Evolutionary conservation across 129 eudicot species (phyloP).

Genomic region (Pseudognaphalium luteoalbum): DNA sequence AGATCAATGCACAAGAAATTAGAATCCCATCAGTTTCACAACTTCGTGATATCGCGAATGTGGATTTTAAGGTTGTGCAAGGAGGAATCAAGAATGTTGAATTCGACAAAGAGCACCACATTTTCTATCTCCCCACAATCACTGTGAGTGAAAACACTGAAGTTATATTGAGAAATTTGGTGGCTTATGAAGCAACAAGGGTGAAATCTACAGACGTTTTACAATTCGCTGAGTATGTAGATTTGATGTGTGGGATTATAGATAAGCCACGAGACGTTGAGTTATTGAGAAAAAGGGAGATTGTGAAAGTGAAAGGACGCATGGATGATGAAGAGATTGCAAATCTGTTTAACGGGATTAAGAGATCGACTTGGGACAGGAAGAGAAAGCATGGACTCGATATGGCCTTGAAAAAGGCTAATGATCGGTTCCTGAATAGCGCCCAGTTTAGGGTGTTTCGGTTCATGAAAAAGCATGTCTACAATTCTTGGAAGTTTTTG

Average conservation of each 20-base stretch:
- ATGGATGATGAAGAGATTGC: constrained; percentile 9
- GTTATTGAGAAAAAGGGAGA: background rate
- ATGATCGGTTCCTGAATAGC: background rate
- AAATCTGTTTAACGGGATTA: background rate
- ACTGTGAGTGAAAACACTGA: background rate
- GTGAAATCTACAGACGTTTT: background rate
- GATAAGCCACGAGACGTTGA: constrained; percentile 1
- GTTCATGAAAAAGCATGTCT: constrained; percentile 3
- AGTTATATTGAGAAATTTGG: background rate
- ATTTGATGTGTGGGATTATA: constrained; percentile 12
- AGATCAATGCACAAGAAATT: constrained; percentile 13
- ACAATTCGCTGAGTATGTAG: background rate
- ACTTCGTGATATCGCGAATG: background rate
- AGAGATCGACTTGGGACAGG: background rate
- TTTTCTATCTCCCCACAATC: background rate
- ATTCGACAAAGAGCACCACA: background rate
- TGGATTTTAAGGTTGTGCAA: background rate
- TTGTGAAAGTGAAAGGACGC: background rate
- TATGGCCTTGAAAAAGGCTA: constrained; percentile 1
- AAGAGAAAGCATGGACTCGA: constrained; percentile 7
- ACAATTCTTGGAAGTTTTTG: constrained; percentile 16
- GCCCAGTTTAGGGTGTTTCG: background rate
- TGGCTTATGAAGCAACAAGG: constrained; percentile 15
- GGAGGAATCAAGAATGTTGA: background rate
- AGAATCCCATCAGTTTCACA: background rate